Evolutionary conservation across 345 rosid genomes (phyloP).

Genomic region (Angophora floribunda): DNA sequence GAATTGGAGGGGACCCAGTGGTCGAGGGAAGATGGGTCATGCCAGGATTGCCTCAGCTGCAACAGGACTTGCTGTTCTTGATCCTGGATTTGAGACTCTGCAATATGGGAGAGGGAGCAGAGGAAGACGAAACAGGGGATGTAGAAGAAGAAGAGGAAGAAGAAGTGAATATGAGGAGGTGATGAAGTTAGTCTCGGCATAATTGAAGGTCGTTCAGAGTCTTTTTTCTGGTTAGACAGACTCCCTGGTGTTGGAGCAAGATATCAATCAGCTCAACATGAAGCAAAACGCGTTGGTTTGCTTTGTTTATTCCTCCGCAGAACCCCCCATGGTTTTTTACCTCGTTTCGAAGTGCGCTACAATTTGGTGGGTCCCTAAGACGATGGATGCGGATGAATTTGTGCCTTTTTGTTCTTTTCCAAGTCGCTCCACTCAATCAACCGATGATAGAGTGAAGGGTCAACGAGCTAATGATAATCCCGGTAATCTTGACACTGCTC

Average conservation of each 20-base stretch:
- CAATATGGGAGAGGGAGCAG: not conserved
- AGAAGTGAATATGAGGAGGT: not conserved
- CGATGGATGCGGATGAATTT: not conserved
- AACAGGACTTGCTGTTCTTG: conserved; percentile 5
- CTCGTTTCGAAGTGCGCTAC: not conserved
- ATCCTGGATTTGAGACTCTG: not conserved
- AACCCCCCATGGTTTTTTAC: not conserved
- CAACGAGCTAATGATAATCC: not conserved
- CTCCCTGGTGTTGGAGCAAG: not conserved
- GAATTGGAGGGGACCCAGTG: conserved; percentile 19
- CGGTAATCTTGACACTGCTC: not conserved
- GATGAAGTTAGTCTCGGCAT: not conserved
- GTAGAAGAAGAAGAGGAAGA: not conserved
- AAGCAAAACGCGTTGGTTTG: not conserved
- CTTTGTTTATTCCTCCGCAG: not conserved
- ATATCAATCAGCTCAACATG: not conserved
- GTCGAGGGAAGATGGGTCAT: conserved; percentile 15
- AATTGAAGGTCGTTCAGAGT: not conserved
- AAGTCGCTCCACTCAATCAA: not conserved
- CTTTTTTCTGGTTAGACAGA: not conserved
- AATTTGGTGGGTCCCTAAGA: not conserved
- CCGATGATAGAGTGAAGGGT: not conserved
- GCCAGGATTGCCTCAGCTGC: conserved; percentile 32
- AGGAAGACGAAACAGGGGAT: not conserved
- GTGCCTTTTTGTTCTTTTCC: not conserved